phyloP scores from a whole-genome alignment of 495 filamentous ascomycete genomes.

The Aspergillus sclerotioniger region DNA sequence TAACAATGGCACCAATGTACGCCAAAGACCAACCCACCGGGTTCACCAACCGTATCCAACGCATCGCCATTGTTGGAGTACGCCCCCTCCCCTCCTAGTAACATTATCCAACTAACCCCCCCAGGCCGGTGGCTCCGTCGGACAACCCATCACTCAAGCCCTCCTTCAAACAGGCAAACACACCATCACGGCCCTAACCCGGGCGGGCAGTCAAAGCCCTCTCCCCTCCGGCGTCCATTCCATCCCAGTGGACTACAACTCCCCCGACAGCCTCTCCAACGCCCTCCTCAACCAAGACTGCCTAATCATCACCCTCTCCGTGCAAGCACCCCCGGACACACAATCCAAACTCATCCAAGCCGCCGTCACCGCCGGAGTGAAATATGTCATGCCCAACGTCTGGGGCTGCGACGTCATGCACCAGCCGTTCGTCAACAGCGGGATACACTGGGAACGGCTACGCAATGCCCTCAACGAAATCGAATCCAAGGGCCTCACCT shows the following conservation, averaged over 20 bases:
- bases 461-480: constrained; percentile 30
- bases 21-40: constrained; percentile 36
- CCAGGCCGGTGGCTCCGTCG: constrained; percentile 58
- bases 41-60: constrained; percentile 43
- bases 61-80: constrained; percentile 49
- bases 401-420: constrained; percentile 45
- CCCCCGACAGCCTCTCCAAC: constrained; percentile 39
- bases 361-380: constrained; percentile 59
- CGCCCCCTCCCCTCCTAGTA: constrained; percentile 1
- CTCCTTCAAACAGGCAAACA: constrained; percentile 51
- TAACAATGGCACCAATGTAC: constrained; percentile 14
- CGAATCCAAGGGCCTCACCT: constrained; percentile 45
- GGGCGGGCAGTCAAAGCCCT: constrained; percentile 35
- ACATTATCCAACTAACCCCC: not conserved
- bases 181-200: constrained; percentile 53
- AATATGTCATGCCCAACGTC: constrained; percentile 61
- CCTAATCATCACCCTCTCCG: constrained; percentile 60
- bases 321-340: constrained; percentile 34
- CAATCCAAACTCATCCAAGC: constrained; percentile 54
- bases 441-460: constrained; percentile 13
- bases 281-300: constrained; percentile 53
- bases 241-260: constrained; percentile 47
- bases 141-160: constrained; percentile 49
- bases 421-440: constrained; percentile 34
- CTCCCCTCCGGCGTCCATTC: constrained; percentile 44